Evolutionary conservation across 208 protist species (phyloP).

Genomic region (Naegleria fowleri): DNA sequence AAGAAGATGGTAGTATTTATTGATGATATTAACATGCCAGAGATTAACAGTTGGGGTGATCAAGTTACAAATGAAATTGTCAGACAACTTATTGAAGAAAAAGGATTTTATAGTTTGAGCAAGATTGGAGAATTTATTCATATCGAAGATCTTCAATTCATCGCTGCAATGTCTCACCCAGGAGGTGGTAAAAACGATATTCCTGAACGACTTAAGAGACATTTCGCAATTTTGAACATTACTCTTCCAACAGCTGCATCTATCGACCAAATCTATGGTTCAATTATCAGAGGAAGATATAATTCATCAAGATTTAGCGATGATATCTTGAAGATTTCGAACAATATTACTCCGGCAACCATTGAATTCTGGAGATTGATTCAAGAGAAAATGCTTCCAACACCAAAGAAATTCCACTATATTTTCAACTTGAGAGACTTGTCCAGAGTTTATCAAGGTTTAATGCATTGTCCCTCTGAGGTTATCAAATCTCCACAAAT

Average conservation of each 20-base stretch:
- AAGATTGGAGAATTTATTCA: conserved; percentile 78
- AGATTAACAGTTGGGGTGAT: conserved; percentile 88
- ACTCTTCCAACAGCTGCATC: conserved; percentile 84
- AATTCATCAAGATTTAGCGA: not conserved
- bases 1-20: conserved; percentile 80
- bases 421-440: conserved; percentile 96
- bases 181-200: conserved; percentile 97
- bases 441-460: conserved; percentile 85
- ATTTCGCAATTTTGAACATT: conserved; percentile 88
- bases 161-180: conserved; percentile 93
- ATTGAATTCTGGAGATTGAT: conserved; percentile 82
- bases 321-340: conserved; percentile 44
- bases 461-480: conserved; percentile 73
- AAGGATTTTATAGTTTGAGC: conserved; percentile 35
- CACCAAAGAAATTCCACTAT: conserved; percentile 96
- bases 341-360: conserved; percentile 78
- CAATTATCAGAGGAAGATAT: conserved; percentile 38
- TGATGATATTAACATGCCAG: conserved; percentile 92
- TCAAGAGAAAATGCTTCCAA: conserved; percentile 87
- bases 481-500: conserved; percentile 61
- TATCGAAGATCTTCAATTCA: conserved; percentile 86
- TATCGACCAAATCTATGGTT: conserved; percentile 80
- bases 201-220: conserved; percentile 91
- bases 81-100: conserved; percentile 67
- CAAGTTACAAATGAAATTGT: conserved; percentile 92